Evolutionary conservation across 768 basidiomycete species (phyloP).

Genomic region (Leucocoprinus birnbaumii): DNA sequence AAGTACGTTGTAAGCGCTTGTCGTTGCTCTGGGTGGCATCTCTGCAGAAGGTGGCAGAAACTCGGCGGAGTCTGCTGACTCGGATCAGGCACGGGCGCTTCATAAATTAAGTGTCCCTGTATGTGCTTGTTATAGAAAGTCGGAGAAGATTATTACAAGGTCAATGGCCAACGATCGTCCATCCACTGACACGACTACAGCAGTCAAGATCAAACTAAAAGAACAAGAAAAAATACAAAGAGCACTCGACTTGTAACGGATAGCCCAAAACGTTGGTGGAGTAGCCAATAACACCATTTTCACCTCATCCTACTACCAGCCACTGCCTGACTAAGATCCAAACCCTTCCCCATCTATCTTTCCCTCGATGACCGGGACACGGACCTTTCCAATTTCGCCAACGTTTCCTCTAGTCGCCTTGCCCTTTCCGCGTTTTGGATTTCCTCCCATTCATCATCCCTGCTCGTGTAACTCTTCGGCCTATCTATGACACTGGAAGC

Average conservation of each 20-base stretch:
- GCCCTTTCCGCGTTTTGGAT: constrained; percentile 52
- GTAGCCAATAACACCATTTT: not conserved
- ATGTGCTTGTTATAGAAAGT: not conserved
- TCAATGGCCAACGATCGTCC: not conserved
- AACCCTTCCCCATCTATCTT: not conserved
- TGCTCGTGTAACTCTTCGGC: constrained; percentile 54
- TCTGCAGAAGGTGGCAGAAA: not conserved
- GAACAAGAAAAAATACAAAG: not conserved
- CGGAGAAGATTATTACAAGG: not conserved
- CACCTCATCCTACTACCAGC: not conserved
- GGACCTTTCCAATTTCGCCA: constrained; percentile 41
- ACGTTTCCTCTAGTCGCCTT: constrained; percentile 50
- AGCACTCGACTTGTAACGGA: not conserved
- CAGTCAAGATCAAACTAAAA: not conserved
- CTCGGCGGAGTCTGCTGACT: not conserved
- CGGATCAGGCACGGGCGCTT: not conserved
- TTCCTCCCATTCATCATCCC: constrained; percentile 56
- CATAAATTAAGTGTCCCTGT: not conserved
- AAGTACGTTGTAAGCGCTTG: not conserved
- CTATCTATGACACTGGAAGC: constrained; percentile 27
- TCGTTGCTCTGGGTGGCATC: not conserved
- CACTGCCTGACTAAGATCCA: not conserved
- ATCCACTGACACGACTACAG: not conserved
- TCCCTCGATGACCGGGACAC: constrained; percentile 1
- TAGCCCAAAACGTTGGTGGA: not conserved